Conservation (phyloP, 768 basidiomycete species). For the Leucocoprinus birnbaumii region DNA sequence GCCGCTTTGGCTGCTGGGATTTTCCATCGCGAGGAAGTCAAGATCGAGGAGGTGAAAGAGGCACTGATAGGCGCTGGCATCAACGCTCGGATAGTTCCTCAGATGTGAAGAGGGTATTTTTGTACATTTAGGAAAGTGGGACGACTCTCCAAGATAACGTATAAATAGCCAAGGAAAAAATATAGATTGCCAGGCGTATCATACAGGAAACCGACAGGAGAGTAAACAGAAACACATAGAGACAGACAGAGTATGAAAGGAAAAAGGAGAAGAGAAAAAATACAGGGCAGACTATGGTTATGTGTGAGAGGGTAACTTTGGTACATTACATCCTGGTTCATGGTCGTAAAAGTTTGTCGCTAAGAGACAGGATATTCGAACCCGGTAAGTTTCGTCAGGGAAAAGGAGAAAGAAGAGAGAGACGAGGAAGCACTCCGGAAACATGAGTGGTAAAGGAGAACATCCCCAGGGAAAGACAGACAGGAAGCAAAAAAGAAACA, state of each 20-base stretch:
- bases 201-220: constrained; percentile 3
- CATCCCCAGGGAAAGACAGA: constrained; percentile 4
- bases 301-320: constrained; percentile 8
- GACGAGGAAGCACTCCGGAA: constrained; percentile 3
- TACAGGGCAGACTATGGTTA: too few relatives aligned
- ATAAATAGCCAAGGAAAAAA: not conserved
- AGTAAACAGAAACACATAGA: not conserved
- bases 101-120: too few relatives aligned
- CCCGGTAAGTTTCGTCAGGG: not conserved
- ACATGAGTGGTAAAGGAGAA: too few relatives aligned
- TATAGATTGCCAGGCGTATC: constrained; percentile 6
- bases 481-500: constrained; percentile 4
- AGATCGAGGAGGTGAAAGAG: constrained; percentile 77
- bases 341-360: not conserved
- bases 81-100: constrained; percentile 34
- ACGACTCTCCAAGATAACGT: not conserved
- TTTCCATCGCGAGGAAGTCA: constrained; percentile 90
- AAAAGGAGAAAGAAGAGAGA: constrained; percentile 15
- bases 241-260: not conserved
- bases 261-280: too few relatives aligned
- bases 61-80: constrained; percentile 44
- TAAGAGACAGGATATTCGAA: constrained; percentile 4
- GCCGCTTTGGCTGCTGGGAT: constrained; percentile 96
- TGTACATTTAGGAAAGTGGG: not conserved
- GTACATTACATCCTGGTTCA: constrained; percentile 13